phyloP scores from a whole-genome alignment of 1,139 yeast species.

The Citeromyces hawaiiensis region DNA sequence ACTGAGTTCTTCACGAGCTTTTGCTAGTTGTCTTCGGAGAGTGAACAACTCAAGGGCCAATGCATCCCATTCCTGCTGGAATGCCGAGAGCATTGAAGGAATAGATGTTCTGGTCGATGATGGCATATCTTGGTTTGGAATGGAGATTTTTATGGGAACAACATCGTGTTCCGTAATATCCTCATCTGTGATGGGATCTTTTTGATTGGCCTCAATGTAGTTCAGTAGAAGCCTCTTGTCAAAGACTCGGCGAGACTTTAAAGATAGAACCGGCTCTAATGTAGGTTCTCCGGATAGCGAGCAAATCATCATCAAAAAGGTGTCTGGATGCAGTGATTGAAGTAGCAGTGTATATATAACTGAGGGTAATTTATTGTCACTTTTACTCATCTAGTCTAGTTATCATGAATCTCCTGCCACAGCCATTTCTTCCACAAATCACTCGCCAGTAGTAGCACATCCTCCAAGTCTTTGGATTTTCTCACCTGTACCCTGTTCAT shows the following conservation, averaged over 20 bases:
- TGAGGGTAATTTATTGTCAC: too few relatives aligned
- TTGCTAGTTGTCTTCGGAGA: conserved; percentile 56
- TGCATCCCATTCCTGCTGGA: conserved; percentile 89
- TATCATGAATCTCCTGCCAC: conserved; percentile 53
- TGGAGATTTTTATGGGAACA: conserved; percentile 14
- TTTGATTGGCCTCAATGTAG: conserved; percentile 43
- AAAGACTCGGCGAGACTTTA: conserved; percentile 58
- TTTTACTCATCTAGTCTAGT: too few relatives aligned
- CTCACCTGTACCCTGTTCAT: conserved; percentile 4
- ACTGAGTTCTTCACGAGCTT: conserved; percentile 61
- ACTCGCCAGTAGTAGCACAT: conserved; percentile 66
- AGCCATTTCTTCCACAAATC: conserved; percentile 84
- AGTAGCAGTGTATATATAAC: too few relatives aligned
- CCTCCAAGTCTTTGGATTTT: conserved; percentile 42
- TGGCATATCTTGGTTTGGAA: background rate
- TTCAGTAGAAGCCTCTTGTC: conserved; percentile 49
- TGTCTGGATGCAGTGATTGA: too few relatives aligned
- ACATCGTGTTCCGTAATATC: conserved; percentile 48
- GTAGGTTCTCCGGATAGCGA: conserved; percentile 58
- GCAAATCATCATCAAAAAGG: conserved; percentile 10
- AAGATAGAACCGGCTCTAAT: conserved; percentile 60
- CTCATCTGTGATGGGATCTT: conserved; percentile 69
- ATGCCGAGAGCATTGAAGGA: conserved; percentile 59
- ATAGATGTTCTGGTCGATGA: conserved; percentile 29
- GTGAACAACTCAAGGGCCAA: conserved; percentile 70